Percentiles rank a stretch among this genome's conserved stretches.
These are phyloP conservation scores for Chalara sp. DNA, from an alignment of 2,329 filamentous ascomycete genomes.

Conservation along the genomic window DNA sequence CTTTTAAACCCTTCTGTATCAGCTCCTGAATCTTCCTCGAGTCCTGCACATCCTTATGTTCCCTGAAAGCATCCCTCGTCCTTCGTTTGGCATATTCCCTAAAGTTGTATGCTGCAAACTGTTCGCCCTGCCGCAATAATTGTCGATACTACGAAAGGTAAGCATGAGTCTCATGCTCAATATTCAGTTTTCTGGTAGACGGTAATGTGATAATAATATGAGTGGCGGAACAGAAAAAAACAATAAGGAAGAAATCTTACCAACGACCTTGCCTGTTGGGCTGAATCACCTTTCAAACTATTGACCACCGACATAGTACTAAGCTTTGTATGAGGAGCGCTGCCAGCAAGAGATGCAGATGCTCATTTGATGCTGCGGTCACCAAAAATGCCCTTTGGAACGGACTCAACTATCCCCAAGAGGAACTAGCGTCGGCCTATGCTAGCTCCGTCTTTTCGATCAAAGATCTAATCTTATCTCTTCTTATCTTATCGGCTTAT, in stretches of 20 bases:
- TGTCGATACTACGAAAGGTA: slow-evolving; percentile 70
- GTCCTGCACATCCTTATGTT: slow-evolving; percentile 68
- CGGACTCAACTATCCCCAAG: too few relatives aligned
- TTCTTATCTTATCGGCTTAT: too few relatives aligned
- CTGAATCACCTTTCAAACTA: slow-evolving; percentile 21
- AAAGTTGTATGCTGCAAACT: slow-evolving; percentile 96
- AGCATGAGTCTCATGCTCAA: background rate
- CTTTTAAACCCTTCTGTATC: slow-evolving; percentile 79
- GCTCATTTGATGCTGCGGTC: too few relatives aligned
- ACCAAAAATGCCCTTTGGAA: too few relatives aligned
- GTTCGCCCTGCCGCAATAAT: slow-evolving; percentile 74
- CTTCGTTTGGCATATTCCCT: slow-evolving; percentile 90
- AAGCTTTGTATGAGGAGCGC: background rate
- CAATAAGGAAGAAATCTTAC: slow-evolving; percentile 15
- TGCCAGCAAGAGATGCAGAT: too few relatives aligned
- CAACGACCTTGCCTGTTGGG: slow-evolving; percentile 26
- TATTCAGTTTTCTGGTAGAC: background rate
- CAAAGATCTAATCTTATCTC: too few relatives aligned
- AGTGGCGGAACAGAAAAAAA: background rate
- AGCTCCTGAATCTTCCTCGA: slow-evolving; percentile 76
- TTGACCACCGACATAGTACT: slow-evolving; percentile 22
- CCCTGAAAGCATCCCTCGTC: slow-evolving; percentile 84
- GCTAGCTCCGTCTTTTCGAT: too few relatives aligned
- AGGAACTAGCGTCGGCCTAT: too few relatives aligned
- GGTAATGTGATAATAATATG: slow-evolving; percentile 3